Evolutionary conservation across 495 filamentous ascomycete species (phyloP).

Genomic region (Tuber umbilicatum): DNA sequence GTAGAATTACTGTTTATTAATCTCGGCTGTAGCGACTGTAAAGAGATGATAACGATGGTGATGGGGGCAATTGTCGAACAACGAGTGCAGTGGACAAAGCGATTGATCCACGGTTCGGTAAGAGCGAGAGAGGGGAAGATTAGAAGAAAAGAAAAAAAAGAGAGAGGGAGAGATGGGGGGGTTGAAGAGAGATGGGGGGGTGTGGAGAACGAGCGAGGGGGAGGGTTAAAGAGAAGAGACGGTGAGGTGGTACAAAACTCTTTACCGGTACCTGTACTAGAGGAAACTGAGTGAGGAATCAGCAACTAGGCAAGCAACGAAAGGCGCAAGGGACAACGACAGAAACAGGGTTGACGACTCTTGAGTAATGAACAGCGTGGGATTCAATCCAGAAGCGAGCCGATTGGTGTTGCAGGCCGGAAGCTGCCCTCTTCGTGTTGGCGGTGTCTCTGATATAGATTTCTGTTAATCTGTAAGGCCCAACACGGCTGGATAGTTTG

Average conservation of each 20-base stretch:
- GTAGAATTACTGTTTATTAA: slow-evolving; percentile 3
- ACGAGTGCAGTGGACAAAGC: slow-evolving; percentile 32
- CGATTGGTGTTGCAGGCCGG: slow-evolving; percentile 3
- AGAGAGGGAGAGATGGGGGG: slow-evolving; percentile 24
- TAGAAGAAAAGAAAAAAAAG: slow-evolving; percentile 17
- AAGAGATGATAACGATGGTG: slow-evolving; percentile 28
- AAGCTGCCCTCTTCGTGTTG: not conserved
- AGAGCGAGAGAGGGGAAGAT: slow-evolving; percentile 17
- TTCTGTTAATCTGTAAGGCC: not conserved
- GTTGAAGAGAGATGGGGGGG: slow-evolving; percentile 29
- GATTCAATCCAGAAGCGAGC: not conserved
- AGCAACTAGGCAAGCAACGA: slow-evolving; percentile 1
- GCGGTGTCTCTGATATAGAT: not conserved
- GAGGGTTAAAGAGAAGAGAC: slow-evolving; percentile 22
- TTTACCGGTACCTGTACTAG: not conserved
- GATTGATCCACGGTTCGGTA: slow-evolving; percentile 36
- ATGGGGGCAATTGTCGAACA: slow-evolving; percentile 27
- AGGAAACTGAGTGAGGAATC: not conserved
- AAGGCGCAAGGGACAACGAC: slow-evolving; percentile 3
- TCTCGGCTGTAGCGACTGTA: slow-evolving; percentile 32
- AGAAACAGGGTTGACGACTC: not conserved
- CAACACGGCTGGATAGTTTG: not conserved
- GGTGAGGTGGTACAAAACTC: not conserved
- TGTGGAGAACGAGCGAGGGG: slow-evolving; percentile 21
- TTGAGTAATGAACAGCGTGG: not conserved